A percentile compares a stretch with the other conserved stretches of the same genome.
These are phyloP conservation scores for Pythium brassicae DNA, from an alignment of 352 stramenopile genomes.

Conservation along the genomic window DNA sequence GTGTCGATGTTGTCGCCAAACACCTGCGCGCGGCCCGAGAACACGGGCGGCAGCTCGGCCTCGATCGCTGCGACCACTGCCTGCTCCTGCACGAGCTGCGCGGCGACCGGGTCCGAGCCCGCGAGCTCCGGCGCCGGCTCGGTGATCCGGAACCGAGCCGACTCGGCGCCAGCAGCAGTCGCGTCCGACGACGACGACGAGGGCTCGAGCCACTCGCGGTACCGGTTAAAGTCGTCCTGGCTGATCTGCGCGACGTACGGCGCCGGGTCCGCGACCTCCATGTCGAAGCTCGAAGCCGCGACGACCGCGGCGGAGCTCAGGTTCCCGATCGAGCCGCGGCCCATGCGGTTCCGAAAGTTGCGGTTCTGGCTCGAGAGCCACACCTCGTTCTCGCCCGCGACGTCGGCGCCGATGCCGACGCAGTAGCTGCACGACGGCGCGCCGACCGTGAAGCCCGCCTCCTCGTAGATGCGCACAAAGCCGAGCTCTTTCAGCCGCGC, in stretches of 20 bases:
- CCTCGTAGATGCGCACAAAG: slow-evolving; percentile 73
- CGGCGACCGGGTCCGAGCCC: slow-evolving; percentile 8
- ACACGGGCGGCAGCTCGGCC: slow-evolving; percentile 30
- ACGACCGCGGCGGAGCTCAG: slow-evolving; percentile 77
- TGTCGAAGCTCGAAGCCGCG: slow-evolving; percentile 77
- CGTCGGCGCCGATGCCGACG: slow-evolving; percentile 76
- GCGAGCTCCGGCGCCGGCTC: slow-evolving; percentile 57
- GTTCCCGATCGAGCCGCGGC: slow-evolving; percentile 76
- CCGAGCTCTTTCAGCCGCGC: slow-evolving; percentile 76
- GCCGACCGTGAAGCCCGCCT: slow-evolving; percentile 73
- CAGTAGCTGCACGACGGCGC: slow-evolving; percentile 80
- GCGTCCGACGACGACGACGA: slow-evolving; percentile 19
- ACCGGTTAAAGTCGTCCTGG: slow-evolving; percentile 72
- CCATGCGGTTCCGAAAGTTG: slow-evolving; percentile 88
- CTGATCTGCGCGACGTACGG: slow-evolving; percentile 72
- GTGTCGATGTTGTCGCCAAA: slow-evolving; percentile 90
- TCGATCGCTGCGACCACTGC: slow-evolving; percentile 20
- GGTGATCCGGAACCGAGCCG: slow-evolving; percentile 36
- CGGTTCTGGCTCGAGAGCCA: slow-evolving; percentile 83
- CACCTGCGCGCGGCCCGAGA: slow-evolving; percentile 64
- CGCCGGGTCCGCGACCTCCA: slow-evolving; percentile 73
- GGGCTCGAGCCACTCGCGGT: slow-evolving; percentile 65
- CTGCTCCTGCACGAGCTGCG: slow-evolving; percentile 51
- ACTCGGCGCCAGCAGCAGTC: no score
- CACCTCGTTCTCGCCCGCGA: slow-evolving; percentile 77